Evolutionary conservation across 768 basidiomycete genomes (phyloP).

Genomic region (Termitomyces sp.): DNA sequence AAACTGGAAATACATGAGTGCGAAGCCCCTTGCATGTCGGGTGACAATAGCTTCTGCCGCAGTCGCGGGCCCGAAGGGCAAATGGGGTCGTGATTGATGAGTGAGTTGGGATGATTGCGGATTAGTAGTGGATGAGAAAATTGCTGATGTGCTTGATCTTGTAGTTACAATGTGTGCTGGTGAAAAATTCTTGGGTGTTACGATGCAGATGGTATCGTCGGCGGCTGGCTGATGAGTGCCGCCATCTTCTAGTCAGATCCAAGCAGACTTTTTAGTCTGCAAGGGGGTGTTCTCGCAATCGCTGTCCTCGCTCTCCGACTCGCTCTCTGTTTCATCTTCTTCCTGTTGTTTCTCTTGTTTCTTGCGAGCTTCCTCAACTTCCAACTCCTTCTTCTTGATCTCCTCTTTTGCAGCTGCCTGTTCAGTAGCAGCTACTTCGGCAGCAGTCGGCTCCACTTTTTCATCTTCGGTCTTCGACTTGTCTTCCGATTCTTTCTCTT

Average conservation of each 20-base stretch:
- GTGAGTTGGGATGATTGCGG: not conserved
- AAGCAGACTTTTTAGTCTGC: slow-evolving; percentile 14
- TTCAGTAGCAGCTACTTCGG: slow-evolving; percentile 24
- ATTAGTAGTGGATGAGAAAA: not conserved
- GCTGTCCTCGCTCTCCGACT: slow-evolving; percentile 32
- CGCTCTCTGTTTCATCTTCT: slow-evolving; percentile 19
- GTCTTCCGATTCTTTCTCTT: slow-evolving; percentile 21
- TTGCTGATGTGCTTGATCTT: slow-evolving; percentile 4
- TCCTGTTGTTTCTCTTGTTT: slow-evolving; percentile 16
- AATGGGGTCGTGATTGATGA: slow-evolving; percentile 7
- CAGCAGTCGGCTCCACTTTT: slow-evolving; percentile 19
- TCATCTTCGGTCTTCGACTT: slow-evolving; percentile 19
- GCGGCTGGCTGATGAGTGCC: not conserved
- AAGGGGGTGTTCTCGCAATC: slow-evolving; percentile 36
- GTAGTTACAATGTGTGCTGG: slow-evolving; percentile 6
- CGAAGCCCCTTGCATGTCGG: slow-evolving; percentile 15
- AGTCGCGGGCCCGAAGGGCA: slow-evolving; percentile 10
- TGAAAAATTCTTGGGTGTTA: slow-evolving; percentile 6
- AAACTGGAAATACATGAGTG: slow-evolving; percentile 15
- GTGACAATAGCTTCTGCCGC: slow-evolving; percentile 11
- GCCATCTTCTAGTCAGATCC: slow-evolving; percentile 17
- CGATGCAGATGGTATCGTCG: slow-evolving; percentile 13
- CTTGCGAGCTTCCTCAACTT: slow-evolving; percentile 20
- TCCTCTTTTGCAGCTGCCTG: slow-evolving; percentile 17
- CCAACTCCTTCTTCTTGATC: slow-evolving; percentile 18